Evolutionary conservation across 2,329 filamentous ascomycete genomes (phyloP), one percentile per base, ranked within the genome.

Genomic region (Aquanectria penicillioides): DNA sequence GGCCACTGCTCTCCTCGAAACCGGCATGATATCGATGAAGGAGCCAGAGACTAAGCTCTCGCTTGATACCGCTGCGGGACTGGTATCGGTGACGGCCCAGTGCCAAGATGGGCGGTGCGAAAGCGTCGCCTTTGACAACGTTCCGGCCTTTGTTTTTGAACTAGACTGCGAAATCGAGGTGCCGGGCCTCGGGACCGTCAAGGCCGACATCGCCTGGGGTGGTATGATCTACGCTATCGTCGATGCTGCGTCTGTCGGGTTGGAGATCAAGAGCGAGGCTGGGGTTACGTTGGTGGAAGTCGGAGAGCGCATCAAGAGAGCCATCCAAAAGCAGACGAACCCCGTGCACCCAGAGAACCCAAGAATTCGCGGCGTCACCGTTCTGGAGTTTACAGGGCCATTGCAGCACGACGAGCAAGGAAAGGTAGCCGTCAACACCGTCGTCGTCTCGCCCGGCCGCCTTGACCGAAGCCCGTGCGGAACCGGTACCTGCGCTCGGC

Each of bases 151-250:
- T 46, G 63, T 66, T 5, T 66, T 64, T 52, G 54, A 41, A 1
- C 36, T 61, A 0, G 61, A 66, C 9, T 40, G 52, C 1, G 51
- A 66, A 33, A 52, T 66, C 3, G 17, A 23, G 1, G 63, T 66
- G 8, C 54, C 61, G 1, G 60, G 26, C 0, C 50, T 66, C 0
- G 64, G 63, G 0, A 26, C 29, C 0, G 22, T 66, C 8, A 64
- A 61, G 4, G 54, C 60, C 0, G 63, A 64, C 6, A 57, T 66
- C 26, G 64, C 61, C 3, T 66, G 59, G 2, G 63, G 63, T 2
- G 63, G 64, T 6, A 64, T 66, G 64, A 64, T 66, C 7, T 66
- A 66, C 9, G 64, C 59, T 2, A 28, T 66, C 2, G 57, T 64
- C 0, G 63, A 64, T 18, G 64, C 61, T 2, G 44, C 54, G 0